Evolutionary conservation across 1,139 yeast genomes (phyloP), one percentile per base, ranked within the genome.

Genomic region (Sugiyamaella grinbergsii): DNA sequence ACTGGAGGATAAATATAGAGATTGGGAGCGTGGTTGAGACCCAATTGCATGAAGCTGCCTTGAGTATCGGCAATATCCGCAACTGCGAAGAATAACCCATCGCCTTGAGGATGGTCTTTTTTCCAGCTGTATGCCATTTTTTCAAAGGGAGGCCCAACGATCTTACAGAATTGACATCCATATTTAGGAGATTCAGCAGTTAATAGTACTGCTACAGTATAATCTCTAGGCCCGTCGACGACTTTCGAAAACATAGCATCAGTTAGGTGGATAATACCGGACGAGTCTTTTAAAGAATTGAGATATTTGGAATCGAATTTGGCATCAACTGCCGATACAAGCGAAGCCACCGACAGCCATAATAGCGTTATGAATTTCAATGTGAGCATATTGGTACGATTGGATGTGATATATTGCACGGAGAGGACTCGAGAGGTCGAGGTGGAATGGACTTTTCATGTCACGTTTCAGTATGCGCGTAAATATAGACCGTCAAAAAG

Each of bases 11-110:
- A 85, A 54, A 83, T 70, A 69, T 76, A 83, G 41, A 90, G 65
- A 63, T 86, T 83, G 32, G 98, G 98, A 34, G 93, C 95, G 54
- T 82, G 82, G 60, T 80, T 79, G 61, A 93, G 72, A 36, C 78
- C 73, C 39, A 69, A 42, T 66, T 66, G 62, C 73, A 75, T 74
- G 85, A 89, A 58, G 76, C 75, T 51, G 72, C 75, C 73, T 40
- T 80, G 73, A 31, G 76, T 70, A 39, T 80, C 80, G 49, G 76
- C 70, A 62, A 87, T 83, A 63, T 91, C 96, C 6, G 95, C 81
- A 50, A 76, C 72, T 24, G 87, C 85, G 67, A 93, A 88, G 70
- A 79, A 82, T 33, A 91, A 70, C 2, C 75, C 74, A 37, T 69
- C 71, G 15, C 69, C 72, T 10, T 64, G 72, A n/a, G 79, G 75